Base-by-base conservation (phyloP, 768 basidiomycete species). In the Phallus indusiatus region DNA sequence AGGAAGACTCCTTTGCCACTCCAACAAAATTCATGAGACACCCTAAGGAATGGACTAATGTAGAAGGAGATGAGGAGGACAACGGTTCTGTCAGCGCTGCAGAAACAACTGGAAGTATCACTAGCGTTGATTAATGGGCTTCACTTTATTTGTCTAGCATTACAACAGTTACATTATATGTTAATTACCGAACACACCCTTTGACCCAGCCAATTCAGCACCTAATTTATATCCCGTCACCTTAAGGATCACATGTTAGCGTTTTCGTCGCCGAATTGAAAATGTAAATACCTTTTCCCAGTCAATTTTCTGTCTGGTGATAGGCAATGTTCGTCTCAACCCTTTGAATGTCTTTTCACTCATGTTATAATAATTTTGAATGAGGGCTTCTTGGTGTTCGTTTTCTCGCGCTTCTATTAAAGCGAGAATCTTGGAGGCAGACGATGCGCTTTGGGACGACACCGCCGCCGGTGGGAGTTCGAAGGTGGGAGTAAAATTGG, bases 291-390 rank as follows among this genome's bases (percentile, higher is more conserved):
- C 91, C 78, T 86, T 91, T 62, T 95, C 93, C 95, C 96, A 99
- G 61, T 98, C 94, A 37, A 98, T 71, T 72, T 97, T 97, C 68
- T 91, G 89, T 65, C 91, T 80, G 12, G 94, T 97, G 67, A 97
- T 75, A 0, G 95, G 96, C 59, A 99, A 72, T 1, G 94, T 93
- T 37, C 96, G 80, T 64, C 96, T 78, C 54, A 99, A 76, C 6
- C 87, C 84, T 71, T 90, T 91, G 80, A 97, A 98, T 0, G 89
- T 88, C 73, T 91, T 93, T 66, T 97, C 94, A 46, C 88, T 82
- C 83, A 99, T 86, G 64, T 90, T 85, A 47, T 85, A 83, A 67
- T 97, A 96, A 16, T 88, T 79, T 50, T 87, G 86, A 66, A 84
- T 89, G 56, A 98, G 70, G 16, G 86, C 84, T 0, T 77, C 74